Conservation (phyloP, 1,139 yeast genomes). For the Yamadazyma aaseri region DNA sequence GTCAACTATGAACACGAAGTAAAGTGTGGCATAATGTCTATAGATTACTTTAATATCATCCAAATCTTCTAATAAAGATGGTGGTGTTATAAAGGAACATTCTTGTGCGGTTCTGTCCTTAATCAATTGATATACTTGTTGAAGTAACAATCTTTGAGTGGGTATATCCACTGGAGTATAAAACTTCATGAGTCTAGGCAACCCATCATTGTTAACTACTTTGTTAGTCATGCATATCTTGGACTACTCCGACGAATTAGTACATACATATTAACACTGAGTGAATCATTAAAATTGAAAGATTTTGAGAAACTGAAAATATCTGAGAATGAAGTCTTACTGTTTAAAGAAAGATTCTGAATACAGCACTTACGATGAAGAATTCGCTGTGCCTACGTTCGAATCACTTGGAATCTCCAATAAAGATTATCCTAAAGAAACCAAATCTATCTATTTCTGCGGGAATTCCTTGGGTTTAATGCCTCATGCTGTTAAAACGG, state of each 20-base stretch:
- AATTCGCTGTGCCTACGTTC: conserved; percentile 62
- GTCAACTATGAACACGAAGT: conserved; percentile 93
- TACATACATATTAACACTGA: conserved; percentile 82
- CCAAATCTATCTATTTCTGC: conserved; percentile 61
- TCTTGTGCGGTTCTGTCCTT: conserved; percentile 67
- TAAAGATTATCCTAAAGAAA: conserved; percentile 18
- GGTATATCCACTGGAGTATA: conserved; percentile 85
- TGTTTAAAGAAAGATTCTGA: conserved; percentile 32
- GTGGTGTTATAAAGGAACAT: conserved; percentile 80
- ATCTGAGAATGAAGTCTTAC: conserved; percentile 1
- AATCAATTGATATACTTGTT: conserved; percentile 72
- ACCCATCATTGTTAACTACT: conserved; percentile 83
- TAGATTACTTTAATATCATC: conserved; percentile 88
- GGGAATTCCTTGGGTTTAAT: conserved; percentile 91
- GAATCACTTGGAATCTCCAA: conserved; percentile 45
- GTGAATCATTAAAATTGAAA: conserved; percentile 63
- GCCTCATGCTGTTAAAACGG: conserved; percentile 63
- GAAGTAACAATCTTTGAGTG: conserved; percentile 69
- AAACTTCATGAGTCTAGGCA: conserved; percentile 87
- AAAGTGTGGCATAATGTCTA: conserved; percentile 90
- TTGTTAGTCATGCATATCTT: conserved; percentile 17
- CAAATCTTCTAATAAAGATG: conserved; percentile 67
- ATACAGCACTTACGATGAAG: conserved; percentile 36
- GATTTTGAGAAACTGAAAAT: not conserved
- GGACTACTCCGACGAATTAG: not conserved